Base-by-base conservation (phyloP, 257 asterid genomes). In the Plantago major region DNA sequence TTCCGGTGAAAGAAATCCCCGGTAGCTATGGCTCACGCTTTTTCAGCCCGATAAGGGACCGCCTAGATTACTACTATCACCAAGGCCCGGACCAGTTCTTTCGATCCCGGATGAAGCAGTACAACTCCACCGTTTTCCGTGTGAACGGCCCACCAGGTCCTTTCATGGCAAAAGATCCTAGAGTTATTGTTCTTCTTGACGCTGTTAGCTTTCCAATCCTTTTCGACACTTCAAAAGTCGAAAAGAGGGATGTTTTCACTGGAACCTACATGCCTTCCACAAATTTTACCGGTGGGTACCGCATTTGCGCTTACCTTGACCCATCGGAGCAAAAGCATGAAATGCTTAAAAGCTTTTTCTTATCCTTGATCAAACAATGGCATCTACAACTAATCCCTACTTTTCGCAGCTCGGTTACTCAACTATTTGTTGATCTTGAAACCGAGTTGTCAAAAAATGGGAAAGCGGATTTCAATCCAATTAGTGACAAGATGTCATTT, bases 71-170 rank as follows among this genome's bases (percentile, higher is more conserved):
- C 38, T 74, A 58, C 64, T 84, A 84, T 62, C 71, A 52, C 16
- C 74, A 78, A 16, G 87, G 91, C 9, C 26, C 5, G 5, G 84
- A 76, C 19, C 78, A 73, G 55, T 84, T 78, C 71, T 84, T 81
- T 67, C 62, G 44, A 44, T 49, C 71, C 30, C 80, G 82, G 43
- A 60, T 79, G 12, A 58, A 73, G 42, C 71, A 76, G 13, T 58
- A 83, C 66, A 69, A 74, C 30, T 83, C 90, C 37, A 81, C 87
- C 0, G 80, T 83, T 5, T 81, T 76, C 54, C 50, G 81, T 37
- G 60, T 62, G 37, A 81, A 83, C 55, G 70, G 67, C 75, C 85
- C 85, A 7, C 90, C 87, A 0, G 90, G 87, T 13, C 87, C 90
- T 4, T 83, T 81, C 67, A 65, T 69, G 38, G 76, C 85, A 33